phyloP scores from a whole-genome alignment of 2,329 filamentous ascomycete genomes.

The Tolypocladium amazonense region DNA sequence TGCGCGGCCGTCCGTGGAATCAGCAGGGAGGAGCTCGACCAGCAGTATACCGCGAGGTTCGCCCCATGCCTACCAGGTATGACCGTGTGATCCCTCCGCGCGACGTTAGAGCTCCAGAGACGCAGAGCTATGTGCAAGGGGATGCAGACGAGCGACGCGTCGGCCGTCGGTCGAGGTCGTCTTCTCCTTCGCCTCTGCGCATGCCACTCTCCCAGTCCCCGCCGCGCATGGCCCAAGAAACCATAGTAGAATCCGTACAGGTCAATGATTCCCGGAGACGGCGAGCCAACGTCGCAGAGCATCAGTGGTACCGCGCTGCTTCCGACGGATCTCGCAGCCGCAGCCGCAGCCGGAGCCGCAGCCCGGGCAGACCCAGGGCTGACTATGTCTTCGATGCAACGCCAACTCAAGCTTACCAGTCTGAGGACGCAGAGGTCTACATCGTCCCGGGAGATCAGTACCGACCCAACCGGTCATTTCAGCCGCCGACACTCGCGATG shows the following conservation, averaged over 20 bases:
- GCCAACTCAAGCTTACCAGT: neutral
- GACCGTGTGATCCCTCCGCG: neutral
- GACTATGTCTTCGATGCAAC: neutral
- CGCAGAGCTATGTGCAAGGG: neutral
- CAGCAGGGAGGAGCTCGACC: neutral
- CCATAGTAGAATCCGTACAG: neutral
- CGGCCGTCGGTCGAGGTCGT: neutral
- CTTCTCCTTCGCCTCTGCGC: neutral
- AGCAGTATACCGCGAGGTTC: neutral
- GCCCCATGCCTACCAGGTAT: neutral
- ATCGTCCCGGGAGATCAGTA: neutral
- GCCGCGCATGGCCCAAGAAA: neutral
- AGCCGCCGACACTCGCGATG: constrained; percentile 5
- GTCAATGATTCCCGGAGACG: neutral
- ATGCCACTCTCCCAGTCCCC: neutral
- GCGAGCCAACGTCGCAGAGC: neutral
- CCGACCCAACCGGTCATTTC: neutral
- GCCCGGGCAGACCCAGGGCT: neutral
- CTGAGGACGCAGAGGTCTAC: neutral
- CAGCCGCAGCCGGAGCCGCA: neutral
- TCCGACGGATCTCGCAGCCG: neutral
- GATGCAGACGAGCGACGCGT: neutral
- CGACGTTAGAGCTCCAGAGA: neutral
- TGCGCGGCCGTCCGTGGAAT: neutral
- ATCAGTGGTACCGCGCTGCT: neutral